phyloP scores from a whole-genome alignment of 768 basidiomycete species.

The Podaxis pistillaris region DNA sequence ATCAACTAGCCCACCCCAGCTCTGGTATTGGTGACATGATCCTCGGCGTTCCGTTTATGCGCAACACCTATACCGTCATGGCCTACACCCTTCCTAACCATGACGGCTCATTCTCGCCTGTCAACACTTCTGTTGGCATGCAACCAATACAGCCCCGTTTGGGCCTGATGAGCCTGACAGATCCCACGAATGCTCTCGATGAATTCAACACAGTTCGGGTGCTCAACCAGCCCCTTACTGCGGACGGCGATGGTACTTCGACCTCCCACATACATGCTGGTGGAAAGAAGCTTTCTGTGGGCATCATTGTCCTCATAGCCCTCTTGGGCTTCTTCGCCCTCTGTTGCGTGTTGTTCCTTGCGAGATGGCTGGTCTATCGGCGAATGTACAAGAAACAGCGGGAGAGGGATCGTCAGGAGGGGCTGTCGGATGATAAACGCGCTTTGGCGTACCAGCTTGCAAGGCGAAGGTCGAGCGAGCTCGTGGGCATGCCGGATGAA shows the following conservation, averaged over 20 bases:
- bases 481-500: constrained; percentile 29
- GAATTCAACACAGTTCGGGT: constrained; percentile 75
- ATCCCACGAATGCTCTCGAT: constrained; percentile 55
- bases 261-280: background rate
- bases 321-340: constrained; percentile 58
- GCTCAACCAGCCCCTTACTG: constrained; percentile 53
- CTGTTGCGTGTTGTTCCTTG: constrained; percentile 50
- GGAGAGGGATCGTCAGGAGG: constrained; percentile 16
- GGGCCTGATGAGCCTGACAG: constrained; percentile 63
- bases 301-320: constrained; percentile 60
- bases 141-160: constrained; percentile 36
- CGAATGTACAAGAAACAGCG: constrained; percentile 28
- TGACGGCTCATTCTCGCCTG: constrained; percentile 43
- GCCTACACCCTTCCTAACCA: constrained; percentile 52
- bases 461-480: constrained; percentile 22
- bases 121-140: constrained; percentile 9
- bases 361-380: constrained; percentile 50
- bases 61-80: constrained; percentile 77
- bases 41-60: constrained; percentile 76
- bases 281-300: constrained; percentile 49
- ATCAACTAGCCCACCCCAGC: constrained; percentile 33
- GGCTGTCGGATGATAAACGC: constrained; percentile 18
- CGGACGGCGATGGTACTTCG: constrained; percentile 4
- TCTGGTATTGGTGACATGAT: constrained; percentile 62
- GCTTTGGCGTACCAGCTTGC: constrained; percentile 38